Percentiles rank a stretch among this genome's conserved stretches.
Evolutionary conservation across 2,329 filamentous ascomycete species (phyloP).

Genomic region (Dactylellina drechsleri): DNA sequence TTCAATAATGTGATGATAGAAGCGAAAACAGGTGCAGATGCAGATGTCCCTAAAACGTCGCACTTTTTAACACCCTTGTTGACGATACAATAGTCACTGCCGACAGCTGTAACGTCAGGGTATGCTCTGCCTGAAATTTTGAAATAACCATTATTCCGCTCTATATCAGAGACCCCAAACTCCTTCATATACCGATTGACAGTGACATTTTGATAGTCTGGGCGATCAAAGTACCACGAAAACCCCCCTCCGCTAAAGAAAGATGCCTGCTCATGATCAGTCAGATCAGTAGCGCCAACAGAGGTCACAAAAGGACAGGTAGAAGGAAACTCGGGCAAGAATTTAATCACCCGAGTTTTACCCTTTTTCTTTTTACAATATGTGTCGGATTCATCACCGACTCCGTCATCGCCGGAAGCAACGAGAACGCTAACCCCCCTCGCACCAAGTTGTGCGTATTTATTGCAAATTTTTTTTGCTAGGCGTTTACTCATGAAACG

Average conservation of each 20-base stretch:
- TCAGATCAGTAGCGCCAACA: conserved; percentile 60
- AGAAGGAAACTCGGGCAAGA: conserved; percentile 28
- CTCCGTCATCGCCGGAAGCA: conserved; percentile 67
- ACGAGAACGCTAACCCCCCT: conserved; percentile 68
- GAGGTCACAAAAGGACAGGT: conserved; percentile 61
- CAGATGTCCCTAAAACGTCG: conserved; percentile 66
- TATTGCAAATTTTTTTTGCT: conserved; percentile 67
- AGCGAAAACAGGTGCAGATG: conserved; percentile 69
- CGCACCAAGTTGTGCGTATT: conserved; percentile 67
- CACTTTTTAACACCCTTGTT: conserved; percentile 60
- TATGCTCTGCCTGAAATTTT: conserved; percentile 65
- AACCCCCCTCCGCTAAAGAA: conserved; percentile 68
- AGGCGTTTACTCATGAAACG: conserved; percentile 67
- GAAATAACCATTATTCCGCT: conserved; percentile 64
- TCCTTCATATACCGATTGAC: conserved; percentile 63
- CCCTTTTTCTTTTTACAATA: conserved; percentile 32
- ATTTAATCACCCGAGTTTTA: conserved; percentile 1
- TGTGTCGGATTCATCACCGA: conserved; percentile 57
- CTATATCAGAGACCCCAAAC: neutral
- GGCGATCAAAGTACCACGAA: conserved; percentile 66
- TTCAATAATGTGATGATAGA: conserved; percentile 72
- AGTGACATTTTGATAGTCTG: conserved; percentile 64
- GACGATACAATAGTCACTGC: conserved; percentile 60
- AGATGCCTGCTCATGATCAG: conserved; percentile 62
- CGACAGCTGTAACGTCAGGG: conserved; percentile 71